These are phyloP conservation scores for Stagonosporopsis chrysanthemi DNA, from an alignment of 2,329 filamentous ascomycete species.

Conservation along the genomic window DNA sequence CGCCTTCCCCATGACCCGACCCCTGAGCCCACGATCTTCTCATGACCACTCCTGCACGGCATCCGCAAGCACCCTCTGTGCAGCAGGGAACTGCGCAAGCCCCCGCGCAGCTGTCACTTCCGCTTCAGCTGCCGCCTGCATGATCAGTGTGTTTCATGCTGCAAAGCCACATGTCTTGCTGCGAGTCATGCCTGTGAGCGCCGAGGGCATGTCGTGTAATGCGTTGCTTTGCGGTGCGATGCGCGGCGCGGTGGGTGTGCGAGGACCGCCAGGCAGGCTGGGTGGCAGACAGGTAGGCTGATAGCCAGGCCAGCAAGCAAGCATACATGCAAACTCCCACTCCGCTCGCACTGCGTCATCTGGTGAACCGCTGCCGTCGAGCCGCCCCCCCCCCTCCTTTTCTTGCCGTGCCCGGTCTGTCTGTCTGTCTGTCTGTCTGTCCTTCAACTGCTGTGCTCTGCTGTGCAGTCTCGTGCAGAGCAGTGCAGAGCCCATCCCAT, in stretches of 20 bases:
- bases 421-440: too few relatives aligned
- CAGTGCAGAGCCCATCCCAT: too few relatives aligned
- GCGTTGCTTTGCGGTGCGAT: background rate
- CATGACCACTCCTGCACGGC: conserved; percentile 1
- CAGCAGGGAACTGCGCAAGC: background rate
- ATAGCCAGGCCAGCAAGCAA: too few relatives aligned
- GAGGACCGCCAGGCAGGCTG: too few relatives aligned
- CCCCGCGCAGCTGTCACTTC: conserved; percentile 14
- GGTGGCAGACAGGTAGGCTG: too few relatives aligned
- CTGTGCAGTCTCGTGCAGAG: too few relatives aligned
- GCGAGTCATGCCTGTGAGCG: conserved; percentile 8
- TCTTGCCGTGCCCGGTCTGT: too few relatives aligned
- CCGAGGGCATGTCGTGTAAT: background rate
- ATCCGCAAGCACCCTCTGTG: background rate
- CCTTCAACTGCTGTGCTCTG: too few relatives aligned
- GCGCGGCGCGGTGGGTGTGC: background rate
- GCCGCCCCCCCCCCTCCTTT: too few relatives aligned
- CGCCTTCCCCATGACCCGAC: conserved; percentile 9
- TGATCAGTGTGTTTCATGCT: conserved; percentile 10
- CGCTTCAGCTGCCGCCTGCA: background rate
- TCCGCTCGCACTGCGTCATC: too few relatives aligned
- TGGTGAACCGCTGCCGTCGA: too few relatives aligned
- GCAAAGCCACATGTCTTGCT: conserved; percentile 14
- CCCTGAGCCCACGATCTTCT: conserved; percentile 10
- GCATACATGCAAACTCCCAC: too few relatives aligned